Conservation (phyloP, 1,284 basidiomycete species). For the Chalciporus sp. region DNA sequence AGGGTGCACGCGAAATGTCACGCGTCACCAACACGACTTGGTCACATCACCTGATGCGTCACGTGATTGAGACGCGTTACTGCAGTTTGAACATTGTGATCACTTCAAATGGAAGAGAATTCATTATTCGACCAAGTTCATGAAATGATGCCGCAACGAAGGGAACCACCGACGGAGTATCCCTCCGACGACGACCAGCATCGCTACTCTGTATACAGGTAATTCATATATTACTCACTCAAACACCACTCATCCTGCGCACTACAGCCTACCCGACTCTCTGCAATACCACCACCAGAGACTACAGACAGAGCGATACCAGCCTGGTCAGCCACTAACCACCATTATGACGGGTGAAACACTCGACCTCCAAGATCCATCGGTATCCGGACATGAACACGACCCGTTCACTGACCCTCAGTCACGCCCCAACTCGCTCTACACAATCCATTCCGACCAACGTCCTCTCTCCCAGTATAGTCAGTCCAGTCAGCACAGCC, state of each 20-base stretch:
- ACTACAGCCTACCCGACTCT: conserved; percentile 10
- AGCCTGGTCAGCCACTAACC: conserved; percentile 37
- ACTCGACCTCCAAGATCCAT: conserved; percentile 34
- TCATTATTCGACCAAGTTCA: neutral
- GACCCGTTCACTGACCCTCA: conserved; percentile 33
- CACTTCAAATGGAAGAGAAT: too few relatives aligned
- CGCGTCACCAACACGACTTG: conserved; percentile 8
- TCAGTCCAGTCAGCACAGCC: conserved; percentile 27
- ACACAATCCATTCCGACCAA: conserved; percentile 25
- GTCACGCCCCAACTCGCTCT: conserved; percentile 24
- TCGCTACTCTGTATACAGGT: conserved; percentile 11
- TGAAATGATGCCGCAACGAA: conserved; percentile 24
- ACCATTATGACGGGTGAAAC: conserved; percentile 41
- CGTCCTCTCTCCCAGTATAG: conserved; percentile 32
- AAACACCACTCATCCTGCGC: conserved; percentile 2
- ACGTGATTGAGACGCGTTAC: conserved; percentile 24
- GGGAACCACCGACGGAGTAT: conserved; percentile 20
- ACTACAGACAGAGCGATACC: conserved; percentile 32
- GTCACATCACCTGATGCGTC: conserved; percentile 21
- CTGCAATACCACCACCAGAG: conserved; percentile 9
- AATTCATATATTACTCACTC: neutral
- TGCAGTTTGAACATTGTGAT: neutral
- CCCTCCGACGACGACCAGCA: neutral
- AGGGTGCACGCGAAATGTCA: conserved; percentile 6
- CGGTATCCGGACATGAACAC: conserved; percentile 23